Conservation (phyloP, 202 grass and related monocot genomes). For the Brachypodium distachyon region DNA sequence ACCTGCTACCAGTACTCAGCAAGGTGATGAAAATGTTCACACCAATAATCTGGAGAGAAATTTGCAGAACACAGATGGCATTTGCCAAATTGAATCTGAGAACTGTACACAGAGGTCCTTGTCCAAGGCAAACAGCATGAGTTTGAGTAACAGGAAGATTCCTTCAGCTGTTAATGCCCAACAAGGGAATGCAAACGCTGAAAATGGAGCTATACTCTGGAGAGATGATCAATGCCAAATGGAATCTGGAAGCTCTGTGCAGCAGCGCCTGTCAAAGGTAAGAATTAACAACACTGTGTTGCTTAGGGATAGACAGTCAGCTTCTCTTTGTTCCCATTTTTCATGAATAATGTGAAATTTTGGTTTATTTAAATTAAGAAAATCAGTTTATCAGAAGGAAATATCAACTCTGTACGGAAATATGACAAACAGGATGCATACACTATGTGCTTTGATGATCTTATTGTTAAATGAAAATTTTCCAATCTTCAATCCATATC, state of each 20-base stretch:
- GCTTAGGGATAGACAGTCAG: not conserved
- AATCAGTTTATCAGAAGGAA: not conserved
- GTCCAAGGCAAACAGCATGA: conserved; percentile 6
- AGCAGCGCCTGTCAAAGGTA: conserved; percentile 25
- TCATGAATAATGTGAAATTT: not conserved
- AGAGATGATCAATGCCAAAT: conserved; percentile 17
- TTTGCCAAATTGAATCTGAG: not conserved
- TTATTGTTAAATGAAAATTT: not conserved
- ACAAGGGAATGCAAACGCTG: not conserved
- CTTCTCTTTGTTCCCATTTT: not conserved
- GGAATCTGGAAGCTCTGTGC: not conserved
- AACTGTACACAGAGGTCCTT: conserved; percentile 17
- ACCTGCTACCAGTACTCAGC: not conserved
- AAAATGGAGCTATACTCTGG: conserved; percentile 6
- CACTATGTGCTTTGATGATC: not conserved
- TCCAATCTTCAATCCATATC: not conserved
- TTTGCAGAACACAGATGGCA: conserved; percentile 2
- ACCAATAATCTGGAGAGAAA: not conserved
- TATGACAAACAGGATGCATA: not conserved
- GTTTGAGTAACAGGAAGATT: conserved; percentile 23
- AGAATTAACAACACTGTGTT: not conserved
- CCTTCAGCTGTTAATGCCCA: not conserved
- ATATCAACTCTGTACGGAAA: not conserved
- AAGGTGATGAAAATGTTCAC: conserved; percentile 8
- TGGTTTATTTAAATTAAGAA: not conserved